Evolutionary conservation across 176 grass and related monocot species (phyloP), one percentile per base, ranked within the genome.

Genomic region (Eleusine coracana): DNA sequence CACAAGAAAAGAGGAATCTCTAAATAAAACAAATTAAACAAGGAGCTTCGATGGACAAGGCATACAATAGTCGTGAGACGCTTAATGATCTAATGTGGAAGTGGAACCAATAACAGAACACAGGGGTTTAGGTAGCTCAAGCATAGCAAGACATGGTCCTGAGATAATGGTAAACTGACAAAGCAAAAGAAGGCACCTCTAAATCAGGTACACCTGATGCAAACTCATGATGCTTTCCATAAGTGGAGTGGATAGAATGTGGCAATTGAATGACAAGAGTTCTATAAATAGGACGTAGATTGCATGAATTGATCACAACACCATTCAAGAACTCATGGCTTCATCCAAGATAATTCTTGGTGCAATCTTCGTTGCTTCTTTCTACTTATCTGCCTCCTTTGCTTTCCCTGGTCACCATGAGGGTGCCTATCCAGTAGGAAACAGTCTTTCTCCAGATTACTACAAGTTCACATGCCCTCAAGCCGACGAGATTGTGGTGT

Each of bases 391-490:
- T 25, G 48, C 68, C 62, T 83, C 91, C 38, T 36, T 87, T 71
- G 89, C 94, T 28, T 93, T 83, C 64, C 71, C 85, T 25, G 72
- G 50, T 82, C 80, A 89, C 77, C 77, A 81, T 59, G 72, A 77
- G 94, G 79, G 77, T 54, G 15, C 34, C 13, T 62, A 91, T 70
- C 88, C 91, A 41, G 21, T 17, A 56, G 77, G 15, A 38, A 75
- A 80, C 5, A 25, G 50, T 62, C 86, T 97, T 59, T 91, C 79
- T 63, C 87, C 91, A 31, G 56, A 83, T 83, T 97, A 87, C 86
- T 93, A 97, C 71, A 83, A 29, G 13, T 80, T 64, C 77, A 91
- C 94, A 79, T 93, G 91, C 84, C 94, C 91, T 13, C 91, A 91
- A 23, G 86, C 84, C 10, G 81, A 93, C 60, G 84, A 97, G 83